Percentiles rank a stretch among this genome's conserved stretches.
Evolutionary conservation across 805 yeast species (phyloP).

Genomic region (Saccharomycopsis amapae): DNA sequence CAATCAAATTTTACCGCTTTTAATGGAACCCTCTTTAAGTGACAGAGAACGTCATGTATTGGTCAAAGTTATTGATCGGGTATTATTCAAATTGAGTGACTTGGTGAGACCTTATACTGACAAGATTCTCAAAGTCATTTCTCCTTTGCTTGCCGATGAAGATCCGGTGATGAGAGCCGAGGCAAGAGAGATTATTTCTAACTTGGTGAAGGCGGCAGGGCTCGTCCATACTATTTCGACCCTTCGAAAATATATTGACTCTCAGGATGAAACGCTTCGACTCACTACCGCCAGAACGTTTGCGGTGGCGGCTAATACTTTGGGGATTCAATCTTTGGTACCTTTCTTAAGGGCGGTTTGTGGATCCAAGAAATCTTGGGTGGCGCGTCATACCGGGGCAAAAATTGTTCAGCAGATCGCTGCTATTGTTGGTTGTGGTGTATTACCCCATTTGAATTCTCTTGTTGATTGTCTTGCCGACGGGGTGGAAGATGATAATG

Average conservation of each 20-base stretch:
- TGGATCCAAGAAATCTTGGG: constrained; percentile 68
- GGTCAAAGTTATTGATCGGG: constrained; percentile 66
- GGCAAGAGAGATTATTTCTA: constrained; percentile 72
- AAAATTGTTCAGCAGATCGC: constrained; percentile 73
- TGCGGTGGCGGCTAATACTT: constrained; percentile 75
- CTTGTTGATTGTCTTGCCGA: constrained; percentile 55
- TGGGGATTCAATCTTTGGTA: constrained; percentile 63
- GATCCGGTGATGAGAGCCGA: constrained; percentile 67
- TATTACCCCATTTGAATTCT: constrained; percentile 65
- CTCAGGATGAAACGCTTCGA: constrained; percentile 73
- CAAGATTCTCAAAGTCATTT: constrained; percentile 61
- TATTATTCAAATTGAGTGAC: constrained; percentile 59
- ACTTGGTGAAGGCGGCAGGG: constrained; percentile 75
- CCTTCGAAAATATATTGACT: constrained; percentile 75
- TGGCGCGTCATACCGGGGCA: constrained; percentile 77
- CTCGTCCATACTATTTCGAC: constrained; percentile 70
- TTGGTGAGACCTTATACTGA: constrained; percentile 65
- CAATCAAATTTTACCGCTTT: constrained; percentile 64
- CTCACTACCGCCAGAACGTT: constrained; percentile 69
- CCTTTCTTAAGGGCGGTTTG: constrained; percentile 83
- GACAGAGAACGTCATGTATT: constrained; percentile 80
- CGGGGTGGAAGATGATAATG: constrained; percentile 59
- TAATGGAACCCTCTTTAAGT: constrained; percentile 63
- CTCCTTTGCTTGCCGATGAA: constrained; percentile 77
- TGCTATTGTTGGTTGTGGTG: constrained; percentile 56